Conservation (phyloP, 2,329 filamentous ascomycete genomes). For the Knoxdaviesia proteae region DNA sequence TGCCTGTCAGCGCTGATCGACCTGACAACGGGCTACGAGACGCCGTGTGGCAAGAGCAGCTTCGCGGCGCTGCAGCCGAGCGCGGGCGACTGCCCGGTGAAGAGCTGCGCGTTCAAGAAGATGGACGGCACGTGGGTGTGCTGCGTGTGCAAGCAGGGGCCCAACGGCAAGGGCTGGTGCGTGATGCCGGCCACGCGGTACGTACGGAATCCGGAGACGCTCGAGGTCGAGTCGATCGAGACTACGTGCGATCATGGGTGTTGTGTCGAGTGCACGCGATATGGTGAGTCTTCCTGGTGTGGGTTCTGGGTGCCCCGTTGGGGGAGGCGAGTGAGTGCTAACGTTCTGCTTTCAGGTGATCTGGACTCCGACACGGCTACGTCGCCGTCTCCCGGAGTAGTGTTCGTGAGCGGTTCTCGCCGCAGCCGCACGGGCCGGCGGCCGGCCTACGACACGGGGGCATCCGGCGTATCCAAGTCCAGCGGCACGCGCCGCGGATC, state of each 20-base stretch:
- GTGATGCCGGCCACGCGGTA: conserved; percentile 14
- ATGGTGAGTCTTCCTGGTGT: conserved; percentile 14
- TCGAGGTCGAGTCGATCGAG: conserved; percentile 15
- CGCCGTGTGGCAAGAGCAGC: conserved; percentile 25
- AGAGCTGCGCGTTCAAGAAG: conserved; percentile 28
- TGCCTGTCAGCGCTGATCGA: conserved; percentile 26
- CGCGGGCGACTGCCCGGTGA: conserved; percentile 23
- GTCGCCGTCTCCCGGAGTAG: no score
- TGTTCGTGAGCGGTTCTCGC: no score
- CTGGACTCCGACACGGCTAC: no score
- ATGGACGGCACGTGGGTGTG: conserved; percentile 31
- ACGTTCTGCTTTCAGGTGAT: no score
- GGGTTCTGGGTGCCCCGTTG: background rate
- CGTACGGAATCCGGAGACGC: conserved; percentile 12
- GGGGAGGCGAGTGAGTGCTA: background rate
- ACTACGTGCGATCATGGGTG: conserved; percentile 30
- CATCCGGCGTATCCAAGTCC: no score
- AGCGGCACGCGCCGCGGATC: no score
- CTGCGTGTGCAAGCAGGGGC: conserved; percentile 27
- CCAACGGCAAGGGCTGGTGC: conserved; percentile 33
- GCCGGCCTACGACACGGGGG: no score
- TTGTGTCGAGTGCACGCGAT: conserved; percentile 24
- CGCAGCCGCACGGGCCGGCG: no score
- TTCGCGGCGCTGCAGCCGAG: conserved; percentile 24
- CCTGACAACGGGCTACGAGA: conserved; percentile 25